phyloP scores from a whole-genome alignment of 768 basidiomycete species.

The Lactarius sp. region DNA sequence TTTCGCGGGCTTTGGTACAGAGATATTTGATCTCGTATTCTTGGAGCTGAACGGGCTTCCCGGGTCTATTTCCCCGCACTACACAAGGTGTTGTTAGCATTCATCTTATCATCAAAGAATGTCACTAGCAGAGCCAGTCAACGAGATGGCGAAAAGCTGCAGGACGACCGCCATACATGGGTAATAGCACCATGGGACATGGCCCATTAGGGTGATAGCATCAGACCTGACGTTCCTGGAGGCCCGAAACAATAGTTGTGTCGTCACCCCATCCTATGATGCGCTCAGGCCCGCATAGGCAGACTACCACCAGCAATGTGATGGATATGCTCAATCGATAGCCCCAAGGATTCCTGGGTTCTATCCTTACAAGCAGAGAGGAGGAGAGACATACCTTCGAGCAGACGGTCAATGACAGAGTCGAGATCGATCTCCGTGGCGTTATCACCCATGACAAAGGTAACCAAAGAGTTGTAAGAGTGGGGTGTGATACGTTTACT shows the following conservation, averaged over 20 bases:
- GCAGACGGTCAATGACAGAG: constrained; percentile 96
- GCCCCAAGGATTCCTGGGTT: background rate
- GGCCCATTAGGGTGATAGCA: background rate
- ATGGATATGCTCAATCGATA: background rate
- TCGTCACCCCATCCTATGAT: background rate
- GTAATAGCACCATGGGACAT: background rate
- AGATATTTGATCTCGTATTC: constrained; percentile 99
- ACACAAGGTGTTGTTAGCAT: constrained; percentile 13
- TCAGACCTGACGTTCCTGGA: background rate
- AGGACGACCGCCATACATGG: background rate
- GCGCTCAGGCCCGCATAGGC: background rate
- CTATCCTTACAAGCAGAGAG: background rate
- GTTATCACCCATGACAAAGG: constrained; percentile 60
- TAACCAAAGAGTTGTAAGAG: background rate
- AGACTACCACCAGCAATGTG: constrained; percentile 2
- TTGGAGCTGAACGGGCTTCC: constrained; percentile 95
- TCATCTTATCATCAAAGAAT: background rate
- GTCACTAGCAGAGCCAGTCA: background rate
- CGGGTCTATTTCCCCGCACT: constrained; percentile 98
- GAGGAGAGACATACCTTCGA: constrained; percentile 75
- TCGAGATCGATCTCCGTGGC: constrained; percentile 96
- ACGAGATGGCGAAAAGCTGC: background rate
- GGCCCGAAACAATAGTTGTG: background rate
- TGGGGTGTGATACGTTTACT: background rate
- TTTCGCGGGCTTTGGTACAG: constrained; percentile 97